Conservation (phyloP, 768 basidiomycete species). For the Collybia nuda region DNA sequence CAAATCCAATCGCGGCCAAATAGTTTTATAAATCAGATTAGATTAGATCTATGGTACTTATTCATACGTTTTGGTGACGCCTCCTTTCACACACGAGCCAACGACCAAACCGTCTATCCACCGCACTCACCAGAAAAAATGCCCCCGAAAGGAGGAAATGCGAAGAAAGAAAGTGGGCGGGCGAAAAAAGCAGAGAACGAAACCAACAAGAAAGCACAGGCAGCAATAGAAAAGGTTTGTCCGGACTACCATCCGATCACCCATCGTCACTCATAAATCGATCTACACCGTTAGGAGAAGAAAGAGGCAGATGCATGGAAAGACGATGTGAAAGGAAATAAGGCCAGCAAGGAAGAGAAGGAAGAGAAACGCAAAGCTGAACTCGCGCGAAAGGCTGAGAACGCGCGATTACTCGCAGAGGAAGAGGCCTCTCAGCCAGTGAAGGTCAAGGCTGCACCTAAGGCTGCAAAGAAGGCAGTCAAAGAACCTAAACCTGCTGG, state of each 20-base stretch:
- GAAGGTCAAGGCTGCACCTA: constrained; percentile 64
- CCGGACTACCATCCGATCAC: not conserved
- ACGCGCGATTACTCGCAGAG: constrained; percentile 80
- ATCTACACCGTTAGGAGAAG: constrained; percentile 55
- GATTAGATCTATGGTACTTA: not conserved
- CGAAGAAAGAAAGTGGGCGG: constrained; percentile 89
- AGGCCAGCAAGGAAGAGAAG: constrained; percentile 64
- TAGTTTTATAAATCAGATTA: not conserved
- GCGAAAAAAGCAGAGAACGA: constrained; percentile 94
- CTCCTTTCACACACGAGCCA: too few species aligned
- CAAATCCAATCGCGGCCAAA: too few species aligned
- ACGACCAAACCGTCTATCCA: not conserved
- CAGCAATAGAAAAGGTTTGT: constrained; percentile 57
- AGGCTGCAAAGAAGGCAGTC: constrained; percentile 56
- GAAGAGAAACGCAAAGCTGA: constrained; percentile 83
- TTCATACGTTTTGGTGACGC: too few species aligned
- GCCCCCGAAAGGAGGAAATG: constrained; percentile 86
- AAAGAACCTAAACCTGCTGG: constrained; percentile 69
- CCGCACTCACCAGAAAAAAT: constrained; percentile 34
- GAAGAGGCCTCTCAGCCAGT: constrained; percentile 68
- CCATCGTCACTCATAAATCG: not conserved
- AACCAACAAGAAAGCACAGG: constrained; percentile 70
- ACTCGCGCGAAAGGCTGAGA: constrained; percentile 84
- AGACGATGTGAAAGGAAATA: constrained; percentile 60
- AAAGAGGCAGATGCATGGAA: constrained; percentile 71